These are phyloP conservation scores for Aspergillus cristatus DNA, from an alignment of 495 filamentous ascomycete genomes.

Conservation along the genomic window DNA sequence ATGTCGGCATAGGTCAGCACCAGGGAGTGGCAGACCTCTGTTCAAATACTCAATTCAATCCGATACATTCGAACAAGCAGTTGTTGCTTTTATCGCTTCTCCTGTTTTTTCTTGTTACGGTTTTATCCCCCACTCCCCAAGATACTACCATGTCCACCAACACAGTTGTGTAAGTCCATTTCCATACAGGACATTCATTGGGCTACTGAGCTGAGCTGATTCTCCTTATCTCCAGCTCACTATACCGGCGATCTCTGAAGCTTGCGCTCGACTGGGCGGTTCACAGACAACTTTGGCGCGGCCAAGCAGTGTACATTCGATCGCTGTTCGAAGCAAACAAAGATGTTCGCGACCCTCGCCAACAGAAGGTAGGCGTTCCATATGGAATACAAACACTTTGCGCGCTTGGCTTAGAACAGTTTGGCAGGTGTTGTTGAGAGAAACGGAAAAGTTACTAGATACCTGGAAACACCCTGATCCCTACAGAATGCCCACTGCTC, in stretches of 20 bases:
- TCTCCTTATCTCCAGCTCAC: slow-evolving; percentile 55
- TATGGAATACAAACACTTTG: neutral
- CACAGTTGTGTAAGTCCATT: slow-evolving; percentile 25
- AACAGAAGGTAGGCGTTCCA: slow-evolving; percentile 59
- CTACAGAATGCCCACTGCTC: slow-evolving; percentile 77
- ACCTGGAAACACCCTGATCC: slow-evolving; percentile 98
- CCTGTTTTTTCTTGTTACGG: no score
- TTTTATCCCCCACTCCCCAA: neutral
- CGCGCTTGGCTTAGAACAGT: neutral
- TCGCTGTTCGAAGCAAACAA: slow-evolving; percentile 93
- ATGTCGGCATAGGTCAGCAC: no score
- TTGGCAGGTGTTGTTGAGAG: slow-evolving; percentile 62
- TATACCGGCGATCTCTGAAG: slow-evolving; percentile 90
- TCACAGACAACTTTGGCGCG: slow-evolving; percentile 82
- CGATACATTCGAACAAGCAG: no score
- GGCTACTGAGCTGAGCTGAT: no score
- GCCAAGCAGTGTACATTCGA: slow-evolving; percentile 91
- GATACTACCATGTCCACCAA: slow-evolving; percentile 28
- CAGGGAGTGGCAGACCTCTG: no score
- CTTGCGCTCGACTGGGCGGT: slow-evolving; percentile 91
- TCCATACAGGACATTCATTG: neutral
- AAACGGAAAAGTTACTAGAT: slow-evolving; percentile 80
- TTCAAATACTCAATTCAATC: no score
- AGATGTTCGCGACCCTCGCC: slow-evolving; percentile 73
- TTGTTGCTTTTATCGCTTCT: no score